Base-by-base conservation (phyloP, 2,329 filamentous ascomycete genomes). In the Ceratocystis eucalypticola region DNA sequence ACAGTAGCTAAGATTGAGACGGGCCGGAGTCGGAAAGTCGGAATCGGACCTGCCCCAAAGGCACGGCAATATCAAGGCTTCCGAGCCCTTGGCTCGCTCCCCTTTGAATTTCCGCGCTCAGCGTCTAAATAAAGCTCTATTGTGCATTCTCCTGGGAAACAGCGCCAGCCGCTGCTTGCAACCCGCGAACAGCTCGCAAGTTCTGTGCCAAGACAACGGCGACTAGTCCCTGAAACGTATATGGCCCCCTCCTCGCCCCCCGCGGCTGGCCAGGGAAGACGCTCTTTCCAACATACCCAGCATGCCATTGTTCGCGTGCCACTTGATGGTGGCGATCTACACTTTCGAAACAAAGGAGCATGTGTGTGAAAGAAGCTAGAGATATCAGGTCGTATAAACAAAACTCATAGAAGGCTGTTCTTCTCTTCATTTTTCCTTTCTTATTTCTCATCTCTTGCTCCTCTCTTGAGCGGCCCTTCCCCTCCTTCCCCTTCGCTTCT, bases 151-250 rank as follows among this genome's bases (percentile, higher is more conserved):
- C 30, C 15, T 5, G 17, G 20, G 48, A 17, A 48, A 44, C 15
- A 48, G 25, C 12, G 7, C 25, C 61, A 10, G 25, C 46, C 41
- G 15, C 30, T 62, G 15, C 30, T 37, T 6, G 41, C 46, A 20
- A 25, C 41, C 15, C 12, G 4, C 22, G 15, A 15, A 22, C 33
- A 6, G 12, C 15, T n/a, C 37, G 46, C 2, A 25, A 45, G 5
- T 8, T 6, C 20, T 12, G 1, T 61, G 64, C 64, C 64, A 65
- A 65, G 64, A 65, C 4, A 17, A 59, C 61, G 33, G 64, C 53
- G 64, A 65, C 48, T 48, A 25, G 20, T 30, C 48, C 22, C 53
- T 65, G 64, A 65, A 65, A 65, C 64, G 22, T 15, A 7, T 15
- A 28, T 22, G 20, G 6, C 4, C 48, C 15, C 48, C 37, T 25